These are phyloP conservation scores for Paramyrothecium roridum DNA, from an alignment of 2,329 filamentous ascomycete species.

Conservation along the genomic window DNA sequence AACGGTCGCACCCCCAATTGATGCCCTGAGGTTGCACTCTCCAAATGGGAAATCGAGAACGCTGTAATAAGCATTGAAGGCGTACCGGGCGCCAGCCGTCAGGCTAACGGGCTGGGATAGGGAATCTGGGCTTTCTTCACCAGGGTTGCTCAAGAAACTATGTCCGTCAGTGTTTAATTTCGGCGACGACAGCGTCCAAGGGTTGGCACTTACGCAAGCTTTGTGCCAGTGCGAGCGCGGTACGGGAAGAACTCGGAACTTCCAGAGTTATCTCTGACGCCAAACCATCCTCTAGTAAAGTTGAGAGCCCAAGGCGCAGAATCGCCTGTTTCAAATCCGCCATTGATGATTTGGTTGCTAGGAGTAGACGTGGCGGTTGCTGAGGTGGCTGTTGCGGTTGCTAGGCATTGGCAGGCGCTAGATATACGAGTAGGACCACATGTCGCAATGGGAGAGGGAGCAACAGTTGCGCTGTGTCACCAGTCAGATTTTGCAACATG, in stretches of 20 bases:
- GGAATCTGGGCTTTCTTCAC: not conserved
- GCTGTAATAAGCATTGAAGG: constrained; percentile 1
- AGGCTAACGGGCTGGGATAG: not conserved
- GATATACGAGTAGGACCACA: constrained; percentile 1
- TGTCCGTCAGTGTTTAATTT: too few species aligned
- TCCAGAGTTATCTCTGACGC: not conserved
- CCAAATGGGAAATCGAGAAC: not conserved
- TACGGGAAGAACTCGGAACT: not conserved
- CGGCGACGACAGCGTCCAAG: too few species aligned
- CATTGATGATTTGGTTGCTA: not conserved
- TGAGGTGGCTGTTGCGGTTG: not conserved
- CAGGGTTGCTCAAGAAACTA: not conserved
- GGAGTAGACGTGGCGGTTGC: not conserved
- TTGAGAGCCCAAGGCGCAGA: not conserved
- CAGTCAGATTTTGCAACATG: not conserved
- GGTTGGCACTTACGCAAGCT: not conserved
- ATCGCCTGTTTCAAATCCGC: constrained; percentile 1
- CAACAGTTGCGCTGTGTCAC: not conserved
- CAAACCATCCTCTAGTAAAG: not conserved
- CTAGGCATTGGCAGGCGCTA: not conserved
- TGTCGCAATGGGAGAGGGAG: constrained; percentile 1
- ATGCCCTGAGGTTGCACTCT: not conserved
- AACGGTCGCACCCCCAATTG: not conserved
- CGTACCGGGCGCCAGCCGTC: not conserved
- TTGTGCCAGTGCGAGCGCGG: not conserved